Conservation (phyloP, 2,329 filamentous ascomycete species). For the Cytospora leucostoma region DNA sequence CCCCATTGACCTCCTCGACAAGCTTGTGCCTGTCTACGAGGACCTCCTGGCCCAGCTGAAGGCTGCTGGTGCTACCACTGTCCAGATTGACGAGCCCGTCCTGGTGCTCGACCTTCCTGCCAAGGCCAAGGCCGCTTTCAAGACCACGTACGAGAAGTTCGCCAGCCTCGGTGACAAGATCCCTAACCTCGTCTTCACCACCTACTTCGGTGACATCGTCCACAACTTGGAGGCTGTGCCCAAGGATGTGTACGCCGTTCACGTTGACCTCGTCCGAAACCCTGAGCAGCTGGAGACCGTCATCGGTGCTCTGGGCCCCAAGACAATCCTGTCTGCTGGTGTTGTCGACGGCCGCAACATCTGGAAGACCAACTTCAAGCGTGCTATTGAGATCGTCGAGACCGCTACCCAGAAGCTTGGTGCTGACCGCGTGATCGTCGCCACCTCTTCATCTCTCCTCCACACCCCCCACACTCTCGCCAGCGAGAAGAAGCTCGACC, state of each 20-base stretch:
- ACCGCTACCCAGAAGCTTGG: conserved; percentile 89
- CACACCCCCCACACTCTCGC: conserved; percentile 98
- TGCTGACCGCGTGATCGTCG: conserved; percentile 95
- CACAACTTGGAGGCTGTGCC: conserved; percentile 95
- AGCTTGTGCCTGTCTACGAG: conserved; percentile 92
- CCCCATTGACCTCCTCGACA: conserved; percentile 90
- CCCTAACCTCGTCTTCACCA: conserved; percentile 87
- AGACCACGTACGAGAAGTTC: conserved; percentile 93
- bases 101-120: conserved; percentile 91
- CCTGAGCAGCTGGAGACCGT: conserved; percentile 95
- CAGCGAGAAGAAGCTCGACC: conserved; percentile 97
- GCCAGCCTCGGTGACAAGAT: conserved; percentile 73
- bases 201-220: conserved; percentile 99
- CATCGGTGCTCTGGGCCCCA: conserved; percentile 76
- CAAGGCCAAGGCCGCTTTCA: conserved; percentile 95
- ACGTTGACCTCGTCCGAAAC: conserved; percentile 96
- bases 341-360: conserved; percentile 99
- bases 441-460: conserved; percentile 95
- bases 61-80: conserved; percentile 90
- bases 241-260: conserved; percentile 78
- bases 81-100: conserved; percentile 97
- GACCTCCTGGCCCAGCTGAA: conserved; percentile 93
- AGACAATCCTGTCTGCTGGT: conserved; percentile 90
- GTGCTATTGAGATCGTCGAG: conserved; percentile 88
- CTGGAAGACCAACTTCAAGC: conserved; percentile 99